phyloP scores from a whole-genome alignment of 1,284 basidiomycete genomes.

The Cutaneotrichosporon daszewskae region DNA sequence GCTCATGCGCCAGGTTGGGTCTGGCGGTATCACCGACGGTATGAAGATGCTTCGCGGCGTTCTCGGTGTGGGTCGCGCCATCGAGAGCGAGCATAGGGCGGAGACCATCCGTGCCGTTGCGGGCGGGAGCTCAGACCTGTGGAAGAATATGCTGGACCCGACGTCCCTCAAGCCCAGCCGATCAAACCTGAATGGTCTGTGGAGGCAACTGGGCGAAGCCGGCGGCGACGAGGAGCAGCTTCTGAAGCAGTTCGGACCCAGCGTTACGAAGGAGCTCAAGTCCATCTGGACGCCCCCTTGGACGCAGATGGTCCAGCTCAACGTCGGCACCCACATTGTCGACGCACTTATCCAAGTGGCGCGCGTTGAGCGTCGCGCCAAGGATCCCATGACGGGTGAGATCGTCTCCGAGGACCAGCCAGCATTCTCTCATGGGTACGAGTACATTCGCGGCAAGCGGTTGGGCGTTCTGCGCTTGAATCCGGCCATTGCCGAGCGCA shows the following conservation, averaged over 20 bases:
- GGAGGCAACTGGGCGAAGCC: slow-evolving; percentile 51
- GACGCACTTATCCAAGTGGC: slow-evolving; percentile 79
- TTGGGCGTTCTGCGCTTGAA: slow-evolving; percentile 88
- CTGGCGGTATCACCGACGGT: slow-evolving; percentile 71
- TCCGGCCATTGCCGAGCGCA: slow-evolving; percentile 66
- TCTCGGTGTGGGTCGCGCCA: slow-evolving; percentile 72
- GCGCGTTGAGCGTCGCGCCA: slow-evolving; percentile 61
- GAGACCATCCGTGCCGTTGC: slow-evolving; percentile 63
- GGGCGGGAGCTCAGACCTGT: slow-evolving; percentile 34
- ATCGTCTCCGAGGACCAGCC: slow-evolving; percentile 66
- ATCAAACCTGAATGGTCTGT: slow-evolving; percentile 24
- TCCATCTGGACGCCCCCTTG: slow-evolving; percentile 70
- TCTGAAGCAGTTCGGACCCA: slow-evolving; percentile 31
- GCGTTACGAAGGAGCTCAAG: slow-evolving; percentile 56
- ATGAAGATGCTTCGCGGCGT: slow-evolving; percentile 87
- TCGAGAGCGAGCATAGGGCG: slow-evolving; percentile 83
- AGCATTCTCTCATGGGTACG: slow-evolving; percentile 87
- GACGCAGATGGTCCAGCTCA: slow-evolving; percentile 70
- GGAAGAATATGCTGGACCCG: slow-evolving; percentile 32
- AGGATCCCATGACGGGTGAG: slow-evolving; percentile 44
- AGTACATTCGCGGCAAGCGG: slow-evolving; percentile 86
- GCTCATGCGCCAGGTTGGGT: slow-evolving; percentile 74
- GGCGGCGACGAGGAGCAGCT: slow-evolving; percentile 16
- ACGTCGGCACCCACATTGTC: slow-evolving; percentile 76
- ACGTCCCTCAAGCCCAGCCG: slow-evolving; percentile 31